Evolutionary conservation across 2,329 filamentous ascomycete genomes (phyloP), one percentile per base, ranked within the genome.

Genomic region (Cercospora nicotianae): DNA sequence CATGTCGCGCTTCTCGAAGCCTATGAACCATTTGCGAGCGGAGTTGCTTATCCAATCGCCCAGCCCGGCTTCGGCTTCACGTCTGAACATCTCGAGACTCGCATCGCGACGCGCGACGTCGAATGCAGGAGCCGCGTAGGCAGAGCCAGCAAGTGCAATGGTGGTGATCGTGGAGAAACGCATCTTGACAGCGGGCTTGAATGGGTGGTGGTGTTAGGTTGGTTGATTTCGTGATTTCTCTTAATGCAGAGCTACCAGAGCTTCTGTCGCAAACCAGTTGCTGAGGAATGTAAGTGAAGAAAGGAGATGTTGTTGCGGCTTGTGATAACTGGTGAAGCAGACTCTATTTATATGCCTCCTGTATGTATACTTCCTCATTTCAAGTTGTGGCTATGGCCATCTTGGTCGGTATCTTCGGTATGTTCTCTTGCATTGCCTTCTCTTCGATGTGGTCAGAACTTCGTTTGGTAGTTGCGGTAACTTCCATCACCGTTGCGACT

Each of bases 201-300:
- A 23, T 58, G 30, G 13, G 10, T n/a, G 20, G 18, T 23, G 45
- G 45, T 51, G 7, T 9, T 18, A 9, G 26, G 0, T 30, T 31
- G 53, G 20, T 18, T 12, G 23, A n/a, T 30, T n/a, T 51, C 10
- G 20, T 58, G 2, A 51, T 31, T 58, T 31, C 31, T 18, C 53
- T 57, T 58, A 7, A 31, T 31, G 26, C 5, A 58, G 26, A 58
- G 53, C 53, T 58, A 58, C 53, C 53, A 58, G 53, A 58, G 53
- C 53, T 30, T 58, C 23, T 58, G 23, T 58, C 26, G 45, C 45
- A 51, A 23, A 51, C 45, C 45, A 51, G 45, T 51, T 26, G 45
- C 45, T 51, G 45, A n/a, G 20, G 20, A 26, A 26, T 7, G 18
- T 51, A 13, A n/a, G 53, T 23, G 18, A 26, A 30, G n/a, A 58